Evolutionary conservation across 169 alveolate genomes (phyloP), one percentile per base, ranked within the genome.

Genomic region (Cyclospora cayetanensis): DNA sequence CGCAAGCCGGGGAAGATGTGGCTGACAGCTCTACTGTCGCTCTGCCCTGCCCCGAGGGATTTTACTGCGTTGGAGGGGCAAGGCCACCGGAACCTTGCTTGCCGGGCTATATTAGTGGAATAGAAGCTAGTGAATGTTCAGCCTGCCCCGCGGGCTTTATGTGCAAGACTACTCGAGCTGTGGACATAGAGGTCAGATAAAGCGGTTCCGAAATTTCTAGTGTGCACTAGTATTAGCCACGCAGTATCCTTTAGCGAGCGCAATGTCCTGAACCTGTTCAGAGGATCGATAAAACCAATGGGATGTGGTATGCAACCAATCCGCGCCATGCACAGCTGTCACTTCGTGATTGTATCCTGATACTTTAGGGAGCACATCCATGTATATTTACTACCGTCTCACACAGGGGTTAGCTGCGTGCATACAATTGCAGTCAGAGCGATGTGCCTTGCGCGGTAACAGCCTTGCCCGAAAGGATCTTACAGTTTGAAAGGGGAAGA

Each of bases 31-130:
- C 72, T 9, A 50, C 9, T 52, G 53, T 63, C 68, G 72, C 52
- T 39, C 34, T 31, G 55, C 74, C 74, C 12, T 80, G 89, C 89
- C 89, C 89, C 60, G 89, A 80, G 52, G 89, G 89, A 52, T 80
- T 80, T 80, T 80, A 80, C 89, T 80, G 89, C 25, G 29, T 74
- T 34, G 89, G 89, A 34, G 89, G 89, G n/a, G 31, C 74, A 34
- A 50, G 46, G 35, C 43, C 72, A 20, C 89, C 89, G 76, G 74
- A 20, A 20, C 89, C 89, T 2, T 80, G 89, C 53, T 80, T 80
- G 76, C 74, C 89, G 20, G 89, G 89, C 29, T 80, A 80, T 35
- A 74, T 80, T 39, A 80, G 89, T 27, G 76, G 27, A 39, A 52
- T 15, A 52, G 89, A 63, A 37, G 70, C 89, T 50, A 80, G 74